These are phyloP conservation scores for Agrocybe praecox DNA, from an alignment of 768 basidiomycete genomes.

Conservation along the genomic window DNA sequence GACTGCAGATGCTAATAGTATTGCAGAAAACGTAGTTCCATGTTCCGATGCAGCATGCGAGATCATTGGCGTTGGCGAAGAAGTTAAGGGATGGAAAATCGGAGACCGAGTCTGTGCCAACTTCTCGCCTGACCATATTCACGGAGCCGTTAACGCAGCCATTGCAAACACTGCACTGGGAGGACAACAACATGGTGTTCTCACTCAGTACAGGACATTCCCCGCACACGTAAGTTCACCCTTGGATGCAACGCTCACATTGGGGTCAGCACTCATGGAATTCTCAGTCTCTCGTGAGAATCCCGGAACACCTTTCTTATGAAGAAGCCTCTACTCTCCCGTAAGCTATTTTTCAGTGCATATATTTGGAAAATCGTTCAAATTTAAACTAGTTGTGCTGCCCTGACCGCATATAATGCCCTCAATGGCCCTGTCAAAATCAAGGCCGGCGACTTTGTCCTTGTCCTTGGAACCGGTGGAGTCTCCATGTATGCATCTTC, in stretches of 20 bases:
- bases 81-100: constrained; percentile 48
- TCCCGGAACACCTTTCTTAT: constrained; percentile 61
- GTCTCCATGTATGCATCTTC: constrained; percentile 47
- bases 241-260: neutral
- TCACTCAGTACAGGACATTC: constrained; percentile 56
- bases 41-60: constrained; percentile 62
- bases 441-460: constrained; percentile 61
- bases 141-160: constrained; percentile 40
- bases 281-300: constrained; percentile 46
- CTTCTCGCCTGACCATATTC: constrained; percentile 48
- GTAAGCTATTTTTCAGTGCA: constrained; percentile 28
- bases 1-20: neutral
- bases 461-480: constrained; percentile 61
- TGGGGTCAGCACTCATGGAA: neutral
- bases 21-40: constrained; percentile 32
- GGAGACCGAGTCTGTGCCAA: constrained; percentile 62
- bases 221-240: constrained; percentile 22
- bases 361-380: neutral
- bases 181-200: constrained; percentile 49
- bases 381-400: constrained; percentile 44
- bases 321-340: constrained; percentile 69
- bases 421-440: constrained; percentile 50
- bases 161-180: constrained; percentile 43
- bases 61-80: constrained; percentile 47
- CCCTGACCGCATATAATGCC: constrained; percentile 66